Evolutionary conservation across 306 rosid species (phyloP).

Genomic region (Cucumis sativus): DNA sequence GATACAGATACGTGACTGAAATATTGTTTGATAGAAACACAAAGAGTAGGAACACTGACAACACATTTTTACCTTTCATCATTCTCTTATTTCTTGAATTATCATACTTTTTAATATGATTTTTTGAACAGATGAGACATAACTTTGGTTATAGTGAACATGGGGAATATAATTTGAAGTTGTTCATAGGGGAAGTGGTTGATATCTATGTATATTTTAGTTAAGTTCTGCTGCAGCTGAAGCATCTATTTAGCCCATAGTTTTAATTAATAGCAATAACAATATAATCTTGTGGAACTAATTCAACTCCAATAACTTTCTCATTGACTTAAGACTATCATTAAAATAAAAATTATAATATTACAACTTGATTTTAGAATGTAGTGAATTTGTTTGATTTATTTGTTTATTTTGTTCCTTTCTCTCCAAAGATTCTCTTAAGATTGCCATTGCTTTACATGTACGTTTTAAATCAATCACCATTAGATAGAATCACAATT

Average conservation of each 20-base stretch:
- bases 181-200: background rate
- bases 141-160: background rate
- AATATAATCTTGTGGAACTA: background rate
- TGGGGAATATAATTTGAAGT: background rate
- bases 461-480: background rate
- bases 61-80: conserved; percentile 1
- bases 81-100: background rate
- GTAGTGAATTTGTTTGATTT: background rate
- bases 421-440: background rate
- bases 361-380: background rate
- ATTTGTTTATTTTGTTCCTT: background rate
- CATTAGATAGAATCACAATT: no score
- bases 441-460: background rate
- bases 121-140: background rate
- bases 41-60: conserved; percentile 3
- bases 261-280: background rate
- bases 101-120: background rate
- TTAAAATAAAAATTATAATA: background rate
- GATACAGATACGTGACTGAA: background rate
- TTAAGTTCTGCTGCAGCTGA: background rate
- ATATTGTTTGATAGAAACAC: background rate
- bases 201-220: background rate
- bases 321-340: background rate
- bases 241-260: background rate
- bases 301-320: background rate